Evolutionary conservation across 805 yeast species (phyloP).

Genomic region (Wickerhamiella allomyrinae): DNA sequence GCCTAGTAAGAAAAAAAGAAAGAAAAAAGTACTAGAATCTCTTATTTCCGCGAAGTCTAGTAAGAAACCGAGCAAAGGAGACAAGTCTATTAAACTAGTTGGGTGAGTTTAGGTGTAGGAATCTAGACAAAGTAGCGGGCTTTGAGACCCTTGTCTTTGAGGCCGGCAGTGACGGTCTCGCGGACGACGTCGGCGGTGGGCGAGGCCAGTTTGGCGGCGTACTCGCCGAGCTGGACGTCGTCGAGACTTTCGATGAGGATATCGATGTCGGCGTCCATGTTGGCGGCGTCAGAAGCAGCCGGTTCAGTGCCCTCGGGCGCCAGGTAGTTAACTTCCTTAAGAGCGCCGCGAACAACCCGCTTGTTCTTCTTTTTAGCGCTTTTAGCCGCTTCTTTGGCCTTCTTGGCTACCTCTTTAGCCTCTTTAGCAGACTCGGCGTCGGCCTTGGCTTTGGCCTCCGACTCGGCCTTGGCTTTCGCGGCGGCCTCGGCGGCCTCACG

Average conservation of each 20-base stretch:
- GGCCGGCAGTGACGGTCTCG: slow-evolving; percentile 14
- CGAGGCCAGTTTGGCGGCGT: slow-evolving; percentile 52
- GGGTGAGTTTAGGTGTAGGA: too few relatives aligned
- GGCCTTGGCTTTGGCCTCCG: slow-evolving; percentile 60
- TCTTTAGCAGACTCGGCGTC: slow-evolving; percentile 48
- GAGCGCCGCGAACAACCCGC: slow-evolving; percentile 69
- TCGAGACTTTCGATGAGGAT: slow-evolving; percentile 64
- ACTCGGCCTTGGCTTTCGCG: slow-evolving; percentile 79
- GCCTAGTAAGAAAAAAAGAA: too few relatives aligned
- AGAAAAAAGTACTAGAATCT: too few relatives aligned
- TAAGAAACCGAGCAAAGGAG: too few relatives aligned
- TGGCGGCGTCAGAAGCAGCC: slow-evolving; percentile 35
- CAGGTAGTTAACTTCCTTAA: slow-evolving; percentile 73
- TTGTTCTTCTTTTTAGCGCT: slow-evolving; percentile 89
- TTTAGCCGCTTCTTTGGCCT: slow-evolving; percentile 89
- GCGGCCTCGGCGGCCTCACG: slow-evolving; percentile 91
- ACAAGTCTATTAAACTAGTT: too few relatives aligned
- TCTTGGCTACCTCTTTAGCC: slow-evolving; percentile 68
- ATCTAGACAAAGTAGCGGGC: slow-evolving; percentile 19
- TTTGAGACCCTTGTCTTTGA: slow-evolving; percentile 14
- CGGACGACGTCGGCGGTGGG: slow-evolving; percentile 44
- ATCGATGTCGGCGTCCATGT: slow-evolving; percentile 48
- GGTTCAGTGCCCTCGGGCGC: slow-evolving; percentile 56
- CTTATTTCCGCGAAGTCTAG: too few relatives aligned
- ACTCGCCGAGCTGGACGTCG: slow-evolving; percentile 62